These are phyloP conservation scores for Aureobasidium musti DNA, from an alignment of 2,329 filamentous ascomycete genomes.

Conservation along the genomic window DNA sequence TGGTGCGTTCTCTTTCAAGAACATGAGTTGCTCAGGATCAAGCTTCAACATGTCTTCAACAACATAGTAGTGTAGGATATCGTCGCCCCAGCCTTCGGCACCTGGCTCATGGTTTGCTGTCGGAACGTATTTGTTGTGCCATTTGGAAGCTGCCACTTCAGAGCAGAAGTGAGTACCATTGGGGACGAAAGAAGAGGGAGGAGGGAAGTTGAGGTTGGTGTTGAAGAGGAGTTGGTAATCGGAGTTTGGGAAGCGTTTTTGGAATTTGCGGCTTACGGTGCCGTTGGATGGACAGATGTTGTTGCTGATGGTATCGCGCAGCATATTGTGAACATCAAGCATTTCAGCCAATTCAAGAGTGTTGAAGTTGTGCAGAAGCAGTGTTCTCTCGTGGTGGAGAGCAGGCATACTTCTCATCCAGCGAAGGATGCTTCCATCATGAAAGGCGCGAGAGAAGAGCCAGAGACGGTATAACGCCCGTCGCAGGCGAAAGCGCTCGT, in stretches of 20 bases:
- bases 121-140: constrained; percentile 31
- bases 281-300: constrained; percentile 65
- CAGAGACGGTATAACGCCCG: constrained; percentile 62
- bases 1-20: constrained; percentile 58
- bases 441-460: constrained; percentile 62
- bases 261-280: constrained; percentile 60
- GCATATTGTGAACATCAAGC: constrained; percentile 58
- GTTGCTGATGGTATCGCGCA: constrained; percentile 58
- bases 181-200: constrained; percentile 36
- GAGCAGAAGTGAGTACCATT: constrained; percentile 25
- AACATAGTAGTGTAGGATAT: constrained; percentile 64
- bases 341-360: constrained; percentile 60
- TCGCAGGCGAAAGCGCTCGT: constrained; percentile 56
- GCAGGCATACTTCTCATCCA: constrained; percentile 52
- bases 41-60: constrained; percentile 67
- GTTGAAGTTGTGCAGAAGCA: constrained; percentile 61
- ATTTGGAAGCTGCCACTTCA: constrained; percentile 18
- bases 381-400: constrained; percentile 55
- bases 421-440: constrained; percentile 55
- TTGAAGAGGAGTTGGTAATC: constrained; percentile 56
- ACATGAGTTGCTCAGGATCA: constrained; percentile 61
- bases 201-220: constrained; percentile 54
- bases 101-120: constrained; percentile 44
- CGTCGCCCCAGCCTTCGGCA: constrained; percentile 65
- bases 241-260: constrained; percentile 56